Percentiles rank a stretch among this genome's conserved stretches.
phyloP scores from a whole-genome alignment of 2,329 filamentous ascomycete genomes.

The Nigrograna mackinnonii region DNA sequence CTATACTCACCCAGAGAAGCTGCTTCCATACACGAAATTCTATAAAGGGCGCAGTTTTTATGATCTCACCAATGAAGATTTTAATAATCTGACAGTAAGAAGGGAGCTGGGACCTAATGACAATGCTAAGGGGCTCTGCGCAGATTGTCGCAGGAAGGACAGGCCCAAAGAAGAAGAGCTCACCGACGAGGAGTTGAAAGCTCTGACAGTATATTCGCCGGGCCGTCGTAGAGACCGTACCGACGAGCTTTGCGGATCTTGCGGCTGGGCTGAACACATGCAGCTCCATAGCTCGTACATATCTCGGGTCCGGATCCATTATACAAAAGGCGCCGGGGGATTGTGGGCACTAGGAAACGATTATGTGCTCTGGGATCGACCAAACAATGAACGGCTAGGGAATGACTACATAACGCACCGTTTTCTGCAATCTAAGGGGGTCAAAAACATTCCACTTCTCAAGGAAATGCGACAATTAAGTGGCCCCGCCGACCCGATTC shows the following conservation, averaged over 20 bases:
- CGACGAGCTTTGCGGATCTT: slow-evolving; percentile 10
- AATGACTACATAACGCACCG: slow-evolving; percentile 9
- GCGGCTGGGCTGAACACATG: slow-evolving; percentile 7
- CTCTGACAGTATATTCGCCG: no score
- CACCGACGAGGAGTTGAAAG: no score
- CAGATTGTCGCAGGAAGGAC: no score
- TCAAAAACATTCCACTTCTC: slow-evolving; percentile 7
- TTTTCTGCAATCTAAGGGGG: slow-evolving; percentile 3
- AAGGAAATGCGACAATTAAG: slow-evolving; percentile 6
- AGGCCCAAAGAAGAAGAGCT: no score
- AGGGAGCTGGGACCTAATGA: no score
- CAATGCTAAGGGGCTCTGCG: no score
- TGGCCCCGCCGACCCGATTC: not conserved
- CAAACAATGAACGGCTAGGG: not conserved
- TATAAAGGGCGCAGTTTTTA: no score
- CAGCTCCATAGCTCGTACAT: slow-evolving; percentile 5
- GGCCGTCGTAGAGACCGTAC: no score
- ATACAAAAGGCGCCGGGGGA: not conserved
- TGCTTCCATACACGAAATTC: no score
- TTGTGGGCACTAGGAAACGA: slow-evolving; percentile 8
- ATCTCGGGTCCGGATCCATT: slow-evolving; percentile 3
- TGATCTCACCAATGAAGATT: no score
- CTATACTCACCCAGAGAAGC: no score
- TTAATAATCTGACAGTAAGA: no score
- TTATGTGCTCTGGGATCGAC: slow-evolving; percentile 9